Conservation (phyloP, 768 basidiomycete genomes). For the Mycena epipterygia region DNA sequence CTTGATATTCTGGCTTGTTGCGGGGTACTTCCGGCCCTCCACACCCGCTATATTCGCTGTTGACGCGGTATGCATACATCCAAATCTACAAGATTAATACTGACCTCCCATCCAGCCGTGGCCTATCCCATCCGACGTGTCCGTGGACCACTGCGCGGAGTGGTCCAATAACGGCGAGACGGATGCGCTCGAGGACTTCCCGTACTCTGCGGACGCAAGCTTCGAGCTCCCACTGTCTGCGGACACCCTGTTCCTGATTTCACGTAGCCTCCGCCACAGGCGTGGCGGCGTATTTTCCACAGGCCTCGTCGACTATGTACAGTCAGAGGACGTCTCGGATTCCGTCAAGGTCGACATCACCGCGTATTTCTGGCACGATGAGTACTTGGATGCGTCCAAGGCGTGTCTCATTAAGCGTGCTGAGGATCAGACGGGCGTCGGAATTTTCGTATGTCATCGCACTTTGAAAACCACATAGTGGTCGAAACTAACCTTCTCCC, state of each 20-base stretch:
- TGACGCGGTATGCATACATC: neutral
- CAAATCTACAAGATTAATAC: no score
- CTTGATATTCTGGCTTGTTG: constrained; percentile 2
- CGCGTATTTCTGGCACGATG: constrained; percentile 39
- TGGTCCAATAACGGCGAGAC: constrained; percentile 6
- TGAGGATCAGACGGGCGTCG: constrained; percentile 43
- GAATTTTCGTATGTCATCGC: constrained; percentile 49
- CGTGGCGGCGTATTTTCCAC: constrained; percentile 23
- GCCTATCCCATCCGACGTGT: constrained; percentile 5
- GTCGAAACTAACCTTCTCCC: neutral
- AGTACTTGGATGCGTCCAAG: constrained; percentile 40
- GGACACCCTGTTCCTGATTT: constrained; percentile 45
- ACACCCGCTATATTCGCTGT: no score
- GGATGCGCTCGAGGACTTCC: neutral
- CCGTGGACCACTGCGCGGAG: constrained; percentile 6
- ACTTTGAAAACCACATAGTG: neutral
- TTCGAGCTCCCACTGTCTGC: constrained; percentile 45
- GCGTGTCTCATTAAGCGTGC: constrained; percentile 41
- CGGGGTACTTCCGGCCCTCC: neutral
- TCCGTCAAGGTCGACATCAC: constrained; percentile 42
- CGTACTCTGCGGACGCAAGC: constrained; percentile 14
- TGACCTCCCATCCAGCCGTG: neutral
- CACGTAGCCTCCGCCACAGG: constrained; percentile 34
- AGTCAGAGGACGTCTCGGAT: constrained; percentile 33
- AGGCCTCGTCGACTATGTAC: constrained; percentile 43